phyloP scores from a whole-genome alignment of 139 green algal species.

The Mychonastes homosphaera region DNA sequence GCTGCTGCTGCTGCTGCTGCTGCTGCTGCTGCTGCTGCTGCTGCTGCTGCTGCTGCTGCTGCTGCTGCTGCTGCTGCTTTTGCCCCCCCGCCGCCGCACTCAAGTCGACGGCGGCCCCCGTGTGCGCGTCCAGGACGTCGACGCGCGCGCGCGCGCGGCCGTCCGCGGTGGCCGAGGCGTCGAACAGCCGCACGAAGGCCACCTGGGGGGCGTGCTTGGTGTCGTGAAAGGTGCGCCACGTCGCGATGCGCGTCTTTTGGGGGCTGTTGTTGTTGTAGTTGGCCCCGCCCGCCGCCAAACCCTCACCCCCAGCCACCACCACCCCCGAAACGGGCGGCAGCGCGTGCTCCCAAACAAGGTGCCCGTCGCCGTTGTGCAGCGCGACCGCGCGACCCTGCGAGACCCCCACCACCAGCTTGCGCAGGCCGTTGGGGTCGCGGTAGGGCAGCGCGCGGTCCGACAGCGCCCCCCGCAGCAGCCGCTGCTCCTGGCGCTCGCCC shows the following conservation, averaged over 20 bases:
- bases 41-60: slow-evolving; percentile 8
- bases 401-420: slow-evolving; percentile 57
- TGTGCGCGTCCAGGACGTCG: slow-evolving; percentile 43
- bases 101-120: slow-evolving; percentile 22
- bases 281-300: no score
- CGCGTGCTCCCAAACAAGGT: slow-evolving; percentile 74
- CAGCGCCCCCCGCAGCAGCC: slow-evolving; percentile 13
- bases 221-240: slow-evolving; percentile 55
- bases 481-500: not conserved
- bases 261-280: no score
- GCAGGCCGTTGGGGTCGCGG: slow-evolving; percentile 66
- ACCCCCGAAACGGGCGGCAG: no score
- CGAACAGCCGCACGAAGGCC: slow-evolving; percentile 29
- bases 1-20: no score
- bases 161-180: not conserved
- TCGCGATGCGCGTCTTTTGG: no score
- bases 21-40: not conserved
- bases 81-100: no score
- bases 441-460: slow-evolving; percentile 31
- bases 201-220: slow-evolving; percentile 41
- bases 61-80: no score
- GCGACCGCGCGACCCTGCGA: slow-evolving; percentile 54
- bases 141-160: not conserved
- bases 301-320: no score
- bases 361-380: slow-evolving; percentile 84